phyloP scores from a whole-genome alignment of 495 filamentous ascomycete genomes.

The Xanthoparmelia taractica region DNA sequence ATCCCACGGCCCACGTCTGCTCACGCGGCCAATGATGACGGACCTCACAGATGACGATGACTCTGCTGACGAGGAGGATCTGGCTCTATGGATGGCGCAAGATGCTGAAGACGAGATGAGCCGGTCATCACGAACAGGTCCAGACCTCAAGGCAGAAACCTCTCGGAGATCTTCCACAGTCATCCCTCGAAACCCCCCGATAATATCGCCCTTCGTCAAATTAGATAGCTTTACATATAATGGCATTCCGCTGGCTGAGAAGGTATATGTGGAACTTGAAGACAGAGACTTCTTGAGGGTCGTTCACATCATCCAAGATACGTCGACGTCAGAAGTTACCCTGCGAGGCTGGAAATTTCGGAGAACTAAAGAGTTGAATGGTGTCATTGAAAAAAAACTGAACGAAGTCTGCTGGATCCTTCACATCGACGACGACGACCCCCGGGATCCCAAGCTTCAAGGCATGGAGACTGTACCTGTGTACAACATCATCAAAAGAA shows the following conservation, averaged over 20 bases:
- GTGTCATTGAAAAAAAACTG: constrained; percentile 34
- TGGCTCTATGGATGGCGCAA: constrained; percentile 6
- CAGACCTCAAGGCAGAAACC: background rate
- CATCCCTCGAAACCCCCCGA: constrained; percentile 11
- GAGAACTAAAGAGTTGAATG: constrained; percentile 34
- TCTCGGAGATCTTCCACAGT: background rate
- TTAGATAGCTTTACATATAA: constrained; percentile 24
- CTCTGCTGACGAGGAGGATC: background rate
- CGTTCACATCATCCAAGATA: constrained; percentile 32
- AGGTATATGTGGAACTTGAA: constrained; percentile 33
- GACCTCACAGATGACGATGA: constrained; percentile 9
- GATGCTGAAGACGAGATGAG: background rate
- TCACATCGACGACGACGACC: constrained; percentile 39
- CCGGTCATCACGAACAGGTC: background rate
- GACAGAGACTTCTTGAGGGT: constrained; percentile 38
- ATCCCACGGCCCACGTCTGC: background rate
- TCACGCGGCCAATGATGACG: background rate
- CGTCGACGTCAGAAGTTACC: constrained; percentile 23
- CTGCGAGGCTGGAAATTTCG: constrained; percentile 39
- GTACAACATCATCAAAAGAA: constrained; percentile 27
- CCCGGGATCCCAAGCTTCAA: constrained; percentile 34
- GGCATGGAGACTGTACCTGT: constrained; percentile 38
- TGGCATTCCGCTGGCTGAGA: constrained; percentile 24
- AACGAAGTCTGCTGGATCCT: constrained; percentile 52
- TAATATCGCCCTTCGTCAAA: constrained; percentile 5